A percentile compares a stretch with the other conserved stretches of the same genome.
Evolutionary conservation across 371 early-diverging fungal species (phyloP).

Genomic region (Smittium mucronatum): DNA sequence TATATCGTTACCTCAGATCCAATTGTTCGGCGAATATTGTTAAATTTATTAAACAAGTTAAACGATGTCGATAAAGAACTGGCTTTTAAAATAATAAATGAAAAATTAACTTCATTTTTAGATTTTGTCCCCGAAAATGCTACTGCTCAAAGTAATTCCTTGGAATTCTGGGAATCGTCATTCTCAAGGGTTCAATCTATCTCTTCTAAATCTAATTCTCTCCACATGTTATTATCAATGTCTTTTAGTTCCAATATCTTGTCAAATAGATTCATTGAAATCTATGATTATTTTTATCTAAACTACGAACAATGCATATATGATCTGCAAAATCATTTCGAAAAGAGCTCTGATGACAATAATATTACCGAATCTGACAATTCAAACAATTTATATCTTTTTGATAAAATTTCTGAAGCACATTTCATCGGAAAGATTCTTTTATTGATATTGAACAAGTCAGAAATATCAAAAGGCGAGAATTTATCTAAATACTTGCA

Average conservation of each 20-base stretch:
- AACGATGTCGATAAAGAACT: background rate
- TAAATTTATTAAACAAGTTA: constrained; percentile 1
- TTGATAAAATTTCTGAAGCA: too few species aligned
- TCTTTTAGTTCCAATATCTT: constrained; percentile 1
- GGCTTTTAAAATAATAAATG: background rate
- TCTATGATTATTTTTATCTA: background rate
- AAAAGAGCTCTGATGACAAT: background rate
- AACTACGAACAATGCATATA: background rate
- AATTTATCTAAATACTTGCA: too few species aligned
- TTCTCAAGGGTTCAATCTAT: background rate
- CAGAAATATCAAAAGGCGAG: background rate
- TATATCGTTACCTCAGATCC: background rate
- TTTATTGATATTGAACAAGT: background rate
- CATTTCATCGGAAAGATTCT: background rate
- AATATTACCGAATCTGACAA: background rate
- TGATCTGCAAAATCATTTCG: background rate
- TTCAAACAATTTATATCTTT: background rate
- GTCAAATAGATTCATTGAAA: too few species aligned
- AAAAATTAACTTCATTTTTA: background rate
- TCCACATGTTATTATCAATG: background rate
- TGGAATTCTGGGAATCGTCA: background rate
- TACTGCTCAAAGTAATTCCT: background rate
- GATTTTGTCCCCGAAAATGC: background rate
- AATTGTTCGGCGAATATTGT: background rate
- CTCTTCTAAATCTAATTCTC: background rate